Evolutionary conservation across 1,284 basidiomycete genomes (phyloP).

Genomic region (Ustilago lituana): DNA sequence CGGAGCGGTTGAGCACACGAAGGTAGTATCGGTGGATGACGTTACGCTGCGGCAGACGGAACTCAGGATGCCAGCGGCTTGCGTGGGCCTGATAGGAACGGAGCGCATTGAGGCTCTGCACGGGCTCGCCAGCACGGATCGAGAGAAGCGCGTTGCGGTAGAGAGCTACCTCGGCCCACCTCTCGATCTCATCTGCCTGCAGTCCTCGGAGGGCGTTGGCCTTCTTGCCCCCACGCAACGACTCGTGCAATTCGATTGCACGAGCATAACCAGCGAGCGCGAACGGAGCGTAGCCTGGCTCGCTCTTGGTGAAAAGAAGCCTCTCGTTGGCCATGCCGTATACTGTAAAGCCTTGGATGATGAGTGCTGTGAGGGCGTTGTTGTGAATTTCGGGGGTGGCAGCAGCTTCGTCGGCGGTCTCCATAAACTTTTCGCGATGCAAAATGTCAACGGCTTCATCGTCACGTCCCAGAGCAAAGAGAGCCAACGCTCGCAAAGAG

Average conservation of each 20-base stretch:
- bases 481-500: slow-evolving; percentile 52
- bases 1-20: slow-evolving; percentile 52
- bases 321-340: slow-evolving; percentile 66
- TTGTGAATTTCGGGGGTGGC: slow-evolving; percentile 35
- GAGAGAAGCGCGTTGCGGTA: slow-evolving; percentile 63
- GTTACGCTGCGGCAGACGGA: slow-evolving; percentile 63
- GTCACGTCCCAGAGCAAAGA: slow-evolving; percentile 60
- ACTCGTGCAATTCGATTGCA: slow-evolving; percentile 64
- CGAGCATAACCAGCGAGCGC: slow-evolving; percentile 59
- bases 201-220: slow-evolving; percentile 58
- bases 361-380: slow-evolving; percentile 40
- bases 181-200: slow-evolving; percentile 63
- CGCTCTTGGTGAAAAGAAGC: slow-evolving; percentile 34
- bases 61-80: slow-evolving; percentile 59
- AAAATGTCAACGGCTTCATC: slow-evolving; percentile 58
- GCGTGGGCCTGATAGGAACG: slow-evolving; percentile 64
- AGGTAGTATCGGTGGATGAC: slow-evolving; percentile 62
- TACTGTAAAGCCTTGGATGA: slow-evolving; percentile 56
- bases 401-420: slow-evolving; percentile 40
- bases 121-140: slow-evolving; percentile 47
- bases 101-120: slow-evolving; percentile 54
- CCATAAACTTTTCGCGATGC: slow-evolving; percentile 54
- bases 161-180: slow-evolving; percentile 63
- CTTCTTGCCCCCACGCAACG: slow-evolving; percentile 56
- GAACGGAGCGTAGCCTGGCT: slow-evolving; percentile 50